Conservation (phyloP, 306 rosid genomes). For the Sphenostylis stenocarpa region DNA sequence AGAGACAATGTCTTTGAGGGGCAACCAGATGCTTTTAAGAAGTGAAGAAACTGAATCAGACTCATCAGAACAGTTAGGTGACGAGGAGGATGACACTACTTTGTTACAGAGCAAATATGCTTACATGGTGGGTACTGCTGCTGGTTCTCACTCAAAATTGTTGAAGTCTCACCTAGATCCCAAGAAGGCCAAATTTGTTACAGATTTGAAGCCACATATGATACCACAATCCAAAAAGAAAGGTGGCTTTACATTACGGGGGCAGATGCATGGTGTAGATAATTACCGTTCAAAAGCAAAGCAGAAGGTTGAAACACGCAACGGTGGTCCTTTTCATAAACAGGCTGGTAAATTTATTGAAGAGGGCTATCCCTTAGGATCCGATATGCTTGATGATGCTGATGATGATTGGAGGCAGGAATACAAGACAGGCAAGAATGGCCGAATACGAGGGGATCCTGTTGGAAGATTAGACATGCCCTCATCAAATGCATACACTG, state of each 20-base stretch:
- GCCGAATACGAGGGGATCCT: slow-evolving; percentile 50
- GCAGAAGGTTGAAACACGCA: slow-evolving; percentile 68
- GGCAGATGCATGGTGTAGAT: slow-evolving; percentile 47
- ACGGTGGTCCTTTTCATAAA: slow-evolving; percentile 48
- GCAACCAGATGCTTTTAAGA: slow-evolving; percentile 47
- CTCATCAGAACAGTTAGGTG: slow-evolving; percentile 83
- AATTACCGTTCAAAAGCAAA: slow-evolving; percentile 59
- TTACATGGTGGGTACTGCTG: slow-evolving; percentile 56
- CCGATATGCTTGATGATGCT: slow-evolving; percentile 53
- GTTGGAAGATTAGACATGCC: slow-evolving; percentile 50
- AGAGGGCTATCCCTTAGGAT: slow-evolving; percentile 48
- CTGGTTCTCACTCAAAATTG: slow-evolving; percentile 55
- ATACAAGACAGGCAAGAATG: slow-evolving; percentile 55
- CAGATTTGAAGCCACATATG: slow-evolving; percentile 54
- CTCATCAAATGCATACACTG: slow-evolving; percentile 41
- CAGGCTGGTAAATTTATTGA: slow-evolving; percentile 47
- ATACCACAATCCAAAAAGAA: slow-evolving; percentile 46
- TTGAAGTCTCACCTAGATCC: slow-evolving; percentile 60
- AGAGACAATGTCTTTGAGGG: slow-evolving; percentile 44
- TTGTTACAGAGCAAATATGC: slow-evolving; percentile 72
- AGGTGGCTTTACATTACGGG: slow-evolving; percentile 52
- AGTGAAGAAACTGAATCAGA: slow-evolving; percentile 93
- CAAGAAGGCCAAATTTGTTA: slow-evolving; percentile 54
- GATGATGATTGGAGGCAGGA: slow-evolving; percentile 50
- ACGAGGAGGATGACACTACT: slow-evolving; percentile 78